Conservation (phyloP, 805 yeast species). For the Wickerhamomyces mucosus region DNA sequence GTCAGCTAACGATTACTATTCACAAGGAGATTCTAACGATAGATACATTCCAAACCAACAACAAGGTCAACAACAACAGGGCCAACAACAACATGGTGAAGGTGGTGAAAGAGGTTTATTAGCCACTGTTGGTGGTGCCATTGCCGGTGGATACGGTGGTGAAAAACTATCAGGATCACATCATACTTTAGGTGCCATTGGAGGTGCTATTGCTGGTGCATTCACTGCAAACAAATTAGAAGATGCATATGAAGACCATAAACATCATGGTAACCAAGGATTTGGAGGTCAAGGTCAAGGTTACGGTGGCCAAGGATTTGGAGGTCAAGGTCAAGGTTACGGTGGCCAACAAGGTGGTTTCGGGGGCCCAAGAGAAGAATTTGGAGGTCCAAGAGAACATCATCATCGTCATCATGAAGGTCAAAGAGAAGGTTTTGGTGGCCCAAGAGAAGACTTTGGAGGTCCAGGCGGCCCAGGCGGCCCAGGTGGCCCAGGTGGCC, state of each 20-base stretch:
- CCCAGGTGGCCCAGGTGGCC: slow-evolving; percentile 15
- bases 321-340: slow-evolving; percentile 8
- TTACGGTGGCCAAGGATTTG: slow-evolving; percentile 9
- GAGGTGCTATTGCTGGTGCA: slow-evolving; percentile 50
- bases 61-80: slow-evolving; percentile 8
- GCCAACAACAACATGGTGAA: slow-evolving; percentile 12
- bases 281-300: slow-evolving; percentile 9
- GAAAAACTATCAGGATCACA: slow-evolving; percentile 29
- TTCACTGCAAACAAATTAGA: slow-evolving; percentile 41
- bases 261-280: slow-evolving; percentile 12
- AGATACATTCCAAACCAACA: slow-evolving; percentile 18
- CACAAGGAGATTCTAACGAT: slow-evolving; percentile 28
- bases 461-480: slow-evolving; percentile 11
- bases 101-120: slow-evolving; percentile 32
- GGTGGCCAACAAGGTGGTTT: slow-evolving; percentile 13
- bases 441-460: slow-evolving; percentile 4
- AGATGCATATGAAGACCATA: slow-evolving; percentile 24
- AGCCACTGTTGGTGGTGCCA: slow-evolving; percentile 39
- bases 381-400: slow-evolving; percentile 10
- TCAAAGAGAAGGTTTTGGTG: slow-evolving; percentile 17
- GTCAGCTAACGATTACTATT: slow-evolving; percentile 53
- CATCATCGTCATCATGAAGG: slow-evolving; percentile 17
- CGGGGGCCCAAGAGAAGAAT: slow-evolving; percentile 16
- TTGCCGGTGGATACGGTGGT: slow-evolving; percentile 46
- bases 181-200: slow-evolving; percentile 32